Percentiles rank a stretch among this genome's conserved stretches.
These are phyloP conservation scores for Carpinus fangiana DNA, from an alignment of 306 rosid species.

Conservation along the genomic window DNA sequence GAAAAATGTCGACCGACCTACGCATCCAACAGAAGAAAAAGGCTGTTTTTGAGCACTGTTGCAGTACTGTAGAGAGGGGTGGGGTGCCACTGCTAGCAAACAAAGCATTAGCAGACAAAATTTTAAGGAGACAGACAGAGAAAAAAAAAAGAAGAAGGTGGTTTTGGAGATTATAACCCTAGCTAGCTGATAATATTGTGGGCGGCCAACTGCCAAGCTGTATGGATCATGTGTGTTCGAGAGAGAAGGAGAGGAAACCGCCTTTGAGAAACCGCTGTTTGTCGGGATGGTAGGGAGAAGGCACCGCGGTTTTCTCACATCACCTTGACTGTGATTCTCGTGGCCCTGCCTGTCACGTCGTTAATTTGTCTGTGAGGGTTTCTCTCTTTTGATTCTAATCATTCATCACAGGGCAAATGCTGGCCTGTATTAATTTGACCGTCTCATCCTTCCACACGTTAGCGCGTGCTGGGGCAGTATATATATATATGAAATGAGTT, in stretches of 20 bases:
- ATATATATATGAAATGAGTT: no score
- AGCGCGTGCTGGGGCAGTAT: not conserved
- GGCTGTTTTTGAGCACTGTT: conserved; percentile 14
- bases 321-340: conserved; percentile 55
- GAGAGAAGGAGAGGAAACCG: conserved; percentile 26
- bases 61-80: conserved; percentile 1
- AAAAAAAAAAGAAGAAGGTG: conserved; percentile 12
- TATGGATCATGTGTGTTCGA: conserved; percentile 22
- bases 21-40: conserved; percentile 4
- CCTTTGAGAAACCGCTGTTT: conserved; percentile 54
- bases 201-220: conserved; percentile 67
- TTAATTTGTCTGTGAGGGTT: not conserved
- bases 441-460: not conserved
- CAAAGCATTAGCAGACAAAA: conserved; percentile 47
- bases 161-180: conserved; percentile 34
- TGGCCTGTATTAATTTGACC: not conserved
- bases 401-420: not conserved
- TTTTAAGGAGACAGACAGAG: conserved; percentile 23
- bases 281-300: conserved; percentile 58
- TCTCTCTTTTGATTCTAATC: not conserved
- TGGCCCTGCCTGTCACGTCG: conserved; percentile 31
- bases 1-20: not conserved
- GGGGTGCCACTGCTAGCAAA: conserved; percentile 22
- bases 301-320: conserved; percentile 67
- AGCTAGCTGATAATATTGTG: conserved; percentile 51